Percentiles rank a stretch among this genome's conserved stretches.
Evolutionary conservation across 2,329 filamentous ascomycete genomes (phyloP).

Genomic region (Fusarium anguioides): DNA sequence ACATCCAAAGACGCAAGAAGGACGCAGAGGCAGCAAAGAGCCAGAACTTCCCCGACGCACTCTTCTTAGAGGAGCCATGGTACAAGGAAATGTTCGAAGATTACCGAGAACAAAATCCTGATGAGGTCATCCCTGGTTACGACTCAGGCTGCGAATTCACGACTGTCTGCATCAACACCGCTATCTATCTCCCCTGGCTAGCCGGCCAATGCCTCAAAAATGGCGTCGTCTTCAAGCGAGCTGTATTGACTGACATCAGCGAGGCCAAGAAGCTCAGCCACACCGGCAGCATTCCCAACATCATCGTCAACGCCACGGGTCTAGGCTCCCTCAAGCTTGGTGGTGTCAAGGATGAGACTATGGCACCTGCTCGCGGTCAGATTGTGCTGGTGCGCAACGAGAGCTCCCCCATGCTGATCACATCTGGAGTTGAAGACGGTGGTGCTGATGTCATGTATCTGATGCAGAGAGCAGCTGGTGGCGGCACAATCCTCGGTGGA

Average conservation of each 20-base stretch:
- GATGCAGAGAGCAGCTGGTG: slow-evolving; percentile 83
- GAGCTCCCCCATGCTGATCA: slow-evolving; percentile 73
- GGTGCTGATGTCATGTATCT: slow-evolving; percentile 79
- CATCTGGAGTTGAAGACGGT: slow-evolving; percentile 79
- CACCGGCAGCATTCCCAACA: slow-evolving; percentile 67
- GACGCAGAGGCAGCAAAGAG: slow-evolving; percentile 59
- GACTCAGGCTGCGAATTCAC: slow-evolving; percentile 81
- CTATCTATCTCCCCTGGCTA: slow-evolving; percentile 88
- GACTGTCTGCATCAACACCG: slow-evolving; percentile 91
- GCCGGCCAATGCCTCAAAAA: slow-evolving; percentile 80
- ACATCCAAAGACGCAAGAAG: slow-evolving; percentile 68
- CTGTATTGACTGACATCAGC: slow-evolving; percentile 73
- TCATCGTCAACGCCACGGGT: slow-evolving; percentile 88
- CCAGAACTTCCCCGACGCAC: slow-evolving; percentile 65
- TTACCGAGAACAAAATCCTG: slow-evolving; percentile 69
- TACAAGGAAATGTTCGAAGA: slow-evolving; percentile 78
- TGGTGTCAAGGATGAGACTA: slow-evolving; percentile 79
- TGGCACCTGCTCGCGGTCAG: slow-evolving; percentile 85
- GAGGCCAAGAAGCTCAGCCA: slow-evolving; percentile 69
- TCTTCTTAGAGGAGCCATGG: slow-evolving; percentile 76
- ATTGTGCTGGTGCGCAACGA: slow-evolving; percentile 86
- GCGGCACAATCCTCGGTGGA: slow-evolving; percentile 88
- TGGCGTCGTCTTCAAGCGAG: slow-evolving; percentile 75
- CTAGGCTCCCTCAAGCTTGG: slow-evolving; percentile 79
- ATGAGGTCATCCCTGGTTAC: slow-evolving; percentile 70